Evolutionary conservation across 83 land plant genomes (phyloP).

Genomic region (Picea mariana): DNA sequence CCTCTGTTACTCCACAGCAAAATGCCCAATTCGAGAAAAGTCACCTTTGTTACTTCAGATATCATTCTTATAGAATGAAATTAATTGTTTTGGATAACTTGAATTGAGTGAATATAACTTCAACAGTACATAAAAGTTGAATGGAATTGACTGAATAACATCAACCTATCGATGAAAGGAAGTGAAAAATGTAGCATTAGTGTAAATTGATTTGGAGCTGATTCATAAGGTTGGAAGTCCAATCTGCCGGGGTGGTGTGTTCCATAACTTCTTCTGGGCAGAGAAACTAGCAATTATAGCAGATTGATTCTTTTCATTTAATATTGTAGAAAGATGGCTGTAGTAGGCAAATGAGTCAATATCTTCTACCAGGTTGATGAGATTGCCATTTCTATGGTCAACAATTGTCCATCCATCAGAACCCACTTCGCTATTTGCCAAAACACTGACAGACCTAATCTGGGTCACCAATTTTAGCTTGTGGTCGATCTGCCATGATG

Average conservation of each 20-base stretch:
- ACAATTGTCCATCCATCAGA: constrained; percentile 40
- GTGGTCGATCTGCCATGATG: constrained; percentile 26
- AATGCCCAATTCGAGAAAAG: too few species aligned
- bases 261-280: constrained; percentile 57
- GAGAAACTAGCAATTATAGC: constrained; percentile 57
- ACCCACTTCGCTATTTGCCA: constrained; percentile 28
- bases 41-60: too few species aligned
- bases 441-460: constrained; percentile 22
- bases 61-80: too few species aligned
- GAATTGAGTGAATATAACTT: too few species aligned
- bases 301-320: constrained; percentile 40
- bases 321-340: constrained; percentile 24
- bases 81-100: too few species aligned
- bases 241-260: not conserved
- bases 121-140: too few species aligned
- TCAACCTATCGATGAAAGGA: too few species aligned
- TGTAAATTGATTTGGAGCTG: too few species aligned
- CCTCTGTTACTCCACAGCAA: too few species aligned
- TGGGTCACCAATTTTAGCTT: constrained; percentile 16
- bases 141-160: too few species aligned
- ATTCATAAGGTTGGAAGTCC: too few species aligned
- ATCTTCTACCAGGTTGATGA: constrained; percentile 29
- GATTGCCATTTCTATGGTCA: constrained; percentile 37
- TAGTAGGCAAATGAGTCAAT: constrained; percentile 38
- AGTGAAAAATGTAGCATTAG: too few species aligned